A percentile compares a stretch with the other conserved stretches of the same genome.
Evolutionary conservation across 805 yeast species (phyloP).

Genomic region (Candida ortonii): DNA sequence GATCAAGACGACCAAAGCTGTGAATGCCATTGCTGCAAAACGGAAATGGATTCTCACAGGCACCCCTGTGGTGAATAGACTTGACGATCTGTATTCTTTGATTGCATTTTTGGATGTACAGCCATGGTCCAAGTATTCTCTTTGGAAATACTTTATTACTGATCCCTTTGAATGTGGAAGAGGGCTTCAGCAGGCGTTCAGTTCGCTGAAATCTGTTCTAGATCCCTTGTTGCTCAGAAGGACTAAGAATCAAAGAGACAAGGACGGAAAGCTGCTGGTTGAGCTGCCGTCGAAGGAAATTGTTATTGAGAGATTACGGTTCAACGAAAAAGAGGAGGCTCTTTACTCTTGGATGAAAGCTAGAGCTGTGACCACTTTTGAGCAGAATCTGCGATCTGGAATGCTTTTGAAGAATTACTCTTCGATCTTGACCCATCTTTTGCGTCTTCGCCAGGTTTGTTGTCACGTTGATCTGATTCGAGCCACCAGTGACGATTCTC

Average conservation of each 20-base stretch:
- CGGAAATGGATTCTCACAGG: slow-evolving; percentile 89
- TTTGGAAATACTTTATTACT: slow-evolving; percentile 86
- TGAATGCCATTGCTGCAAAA: slow-evolving; percentile 59
- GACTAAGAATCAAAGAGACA: slow-evolving; percentile 79
- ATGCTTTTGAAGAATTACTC: slow-evolving; percentile 70
- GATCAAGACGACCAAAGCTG: slow-evolving; percentile 76
- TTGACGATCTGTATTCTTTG: slow-evolving; percentile 82
- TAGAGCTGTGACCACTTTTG: slow-evolving; percentile 62
- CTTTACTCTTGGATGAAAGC: slow-evolving; percentile 68
- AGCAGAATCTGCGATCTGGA: slow-evolving; percentile 60
- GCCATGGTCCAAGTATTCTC: slow-evolving; percentile 84
- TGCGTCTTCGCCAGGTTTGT: slow-evolving; percentile 83
- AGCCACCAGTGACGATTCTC: slow-evolving; percentile 29
- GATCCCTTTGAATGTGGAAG: slow-evolving; percentile 71
- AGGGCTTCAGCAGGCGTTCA: slow-evolving; percentile 68
- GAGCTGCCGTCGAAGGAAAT: slow-evolving; percentile 75
- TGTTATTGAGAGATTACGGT: slow-evolving; percentile 60
- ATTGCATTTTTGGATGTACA: slow-evolving; percentile 72
- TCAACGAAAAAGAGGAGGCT: slow-evolving; percentile 62
- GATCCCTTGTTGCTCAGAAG: slow-evolving; percentile 82
- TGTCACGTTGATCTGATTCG: slow-evolving; percentile 74
- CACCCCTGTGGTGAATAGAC: slow-evolving; percentile 83
- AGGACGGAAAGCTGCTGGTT: slow-evolving; percentile 71
- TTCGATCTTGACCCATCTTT: slow-evolving; percentile 75
- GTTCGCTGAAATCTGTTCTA: slow-evolving; percentile 78